Percentiles rank a stretch among this genome's conserved stretches.
Evolutionary conservation across 2,329 filamentous ascomycete genomes (phyloP).

Genomic region (Fusarium pilosicola): DNA sequence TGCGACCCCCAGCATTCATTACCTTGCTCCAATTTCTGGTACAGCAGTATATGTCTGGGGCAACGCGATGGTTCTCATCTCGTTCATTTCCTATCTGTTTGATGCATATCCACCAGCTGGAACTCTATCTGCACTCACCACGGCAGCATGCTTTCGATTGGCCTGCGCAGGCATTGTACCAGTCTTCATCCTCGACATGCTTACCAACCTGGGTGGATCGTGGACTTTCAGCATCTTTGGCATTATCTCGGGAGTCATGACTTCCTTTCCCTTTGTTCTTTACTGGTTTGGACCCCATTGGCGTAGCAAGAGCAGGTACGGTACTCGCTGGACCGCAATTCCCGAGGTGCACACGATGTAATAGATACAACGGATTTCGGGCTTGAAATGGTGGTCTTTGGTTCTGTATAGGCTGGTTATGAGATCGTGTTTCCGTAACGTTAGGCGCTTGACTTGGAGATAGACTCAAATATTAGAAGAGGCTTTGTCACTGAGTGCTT

Average conservation of each 20-base stretch:
- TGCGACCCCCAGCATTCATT: not conserved
- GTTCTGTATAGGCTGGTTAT: too few species aligned
- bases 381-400: too few species aligned
- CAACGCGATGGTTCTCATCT: conserved; percentile 2
- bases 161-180: not conserved
- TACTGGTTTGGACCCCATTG: conserved; percentile 2
- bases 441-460: not conserved
- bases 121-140: not conserved
- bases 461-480: not conserved
- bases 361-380: not conserved
- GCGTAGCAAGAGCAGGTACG: not conserved
- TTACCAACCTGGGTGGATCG: not conserved
- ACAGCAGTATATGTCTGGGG: not conserved
- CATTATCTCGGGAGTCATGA: not conserved
- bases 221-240: conserved; percentile 8
- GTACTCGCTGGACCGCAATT: not conserved
- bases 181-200: not conserved
- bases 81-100: conserved; percentile 1
- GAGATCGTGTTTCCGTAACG: not conserved
- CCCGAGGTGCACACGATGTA: not conserved
- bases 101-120: not conserved
- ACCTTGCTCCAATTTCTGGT: not conserved
- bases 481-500: rapidly evolving
- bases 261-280: not conserved
- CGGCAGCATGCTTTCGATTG: not conserved